Evolutionary conservation across 352 stramenopile genomes (phyloP).

Genomic region (Peronospora destructor): DNA sequence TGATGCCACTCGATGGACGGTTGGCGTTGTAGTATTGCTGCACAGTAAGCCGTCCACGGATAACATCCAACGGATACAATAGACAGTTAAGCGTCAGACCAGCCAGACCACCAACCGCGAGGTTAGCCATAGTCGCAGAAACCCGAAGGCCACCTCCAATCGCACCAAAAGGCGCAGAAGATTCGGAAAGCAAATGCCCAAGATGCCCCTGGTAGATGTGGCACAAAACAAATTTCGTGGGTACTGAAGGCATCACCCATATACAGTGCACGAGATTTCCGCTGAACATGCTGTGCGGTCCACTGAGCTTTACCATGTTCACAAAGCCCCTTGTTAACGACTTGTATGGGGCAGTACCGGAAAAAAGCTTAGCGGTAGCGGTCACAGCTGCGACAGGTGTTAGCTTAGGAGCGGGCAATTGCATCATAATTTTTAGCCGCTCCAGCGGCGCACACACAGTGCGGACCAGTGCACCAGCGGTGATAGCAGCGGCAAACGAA

Average conservation of each 20-base stretch:
- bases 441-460: slow-evolving; percentile 69
- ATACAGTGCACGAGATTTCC: slow-evolving; percentile 77
- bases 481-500: slow-evolving; percentile 58
- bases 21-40: slow-evolving; percentile 55
- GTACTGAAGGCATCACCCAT: slow-evolving; percentile 75
- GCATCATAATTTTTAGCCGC: slow-evolving; percentile 79
- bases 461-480: slow-evolving; percentile 49
- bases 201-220: slow-evolving; percentile 64
- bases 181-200: slow-evolving; percentile 14
- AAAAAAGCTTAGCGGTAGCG: slow-evolving; percentile 6
- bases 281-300: slow-evolving; percentile 57
- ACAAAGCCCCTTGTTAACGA: slow-evolving; percentile 43
- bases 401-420: slow-evolving; percentile 36
- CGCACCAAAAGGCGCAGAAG: slow-evolving; percentile 11
- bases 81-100: slow-evolving; percentile 63
- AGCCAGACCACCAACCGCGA: slow-evolving; percentile 54
- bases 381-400: slow-evolving; percentile 3
- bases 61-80: slow-evolving; percentile 73
- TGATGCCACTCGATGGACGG: slow-evolving; percentile 44
- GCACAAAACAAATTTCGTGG: slow-evolving; percentile 72
- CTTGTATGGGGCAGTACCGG: slow-evolving; percentile 30
- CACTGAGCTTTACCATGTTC: slow-evolving; percentile 67
- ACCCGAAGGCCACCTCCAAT: slow-evolving; percentile 13
- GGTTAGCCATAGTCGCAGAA: slow-evolving; percentile 45
- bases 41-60: slow-evolving; percentile 61